Evolutionary conservation across 2,329 filamentous ascomycete species (phyloP), one percentile per base, ranked within the genome.

Genomic region (Phialophora tarda): DNA sequence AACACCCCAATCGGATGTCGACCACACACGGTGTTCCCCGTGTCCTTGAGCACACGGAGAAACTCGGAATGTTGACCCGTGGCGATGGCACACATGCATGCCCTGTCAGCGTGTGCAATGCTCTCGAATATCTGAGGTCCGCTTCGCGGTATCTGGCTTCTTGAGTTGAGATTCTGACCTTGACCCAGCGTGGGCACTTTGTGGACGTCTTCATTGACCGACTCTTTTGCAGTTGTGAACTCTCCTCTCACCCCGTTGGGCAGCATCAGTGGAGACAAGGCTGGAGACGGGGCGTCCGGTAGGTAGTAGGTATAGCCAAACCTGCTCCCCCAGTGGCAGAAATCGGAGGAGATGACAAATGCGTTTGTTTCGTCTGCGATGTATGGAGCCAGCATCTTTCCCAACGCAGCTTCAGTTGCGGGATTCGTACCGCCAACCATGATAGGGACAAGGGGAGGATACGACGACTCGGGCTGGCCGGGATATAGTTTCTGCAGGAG

Each of bases 261-360:
- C 74, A 12, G 80, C 74, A 73, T 80, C 71, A 59, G 82, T 73
- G n/a, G 81, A 74, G 62, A 78, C 48, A 81, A 80, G 24, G 74
- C 80, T 69, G 69, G 82, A 74, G 77, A 71, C 26, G 82, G 74
- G 71, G 82, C 63, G 68, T 84, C 66, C 66, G 86, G 80, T 34
- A 88, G 84, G 77, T 97, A 97, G 66, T 90, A 90, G 30, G 88
- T 91, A 78, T 98, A 99, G 63, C 85, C 82, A 78, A 97, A 99
- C 57, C 92, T 85, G 0, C 82, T 73, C 11, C 95, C 95, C 95
- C 95, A 99, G 78, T 99, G 95, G 71, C 94, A 97, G 77, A 99
- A 99, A 77, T 99, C 95, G 0, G 93, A 97, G 77, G 91, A 95
- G 69, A 98, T 85, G 67, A 99, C 85, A 76, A 98, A 97, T 1